Conservation (phyloP, 1,284 basidiomycete species). For the Vanrija humicola region DNA sequence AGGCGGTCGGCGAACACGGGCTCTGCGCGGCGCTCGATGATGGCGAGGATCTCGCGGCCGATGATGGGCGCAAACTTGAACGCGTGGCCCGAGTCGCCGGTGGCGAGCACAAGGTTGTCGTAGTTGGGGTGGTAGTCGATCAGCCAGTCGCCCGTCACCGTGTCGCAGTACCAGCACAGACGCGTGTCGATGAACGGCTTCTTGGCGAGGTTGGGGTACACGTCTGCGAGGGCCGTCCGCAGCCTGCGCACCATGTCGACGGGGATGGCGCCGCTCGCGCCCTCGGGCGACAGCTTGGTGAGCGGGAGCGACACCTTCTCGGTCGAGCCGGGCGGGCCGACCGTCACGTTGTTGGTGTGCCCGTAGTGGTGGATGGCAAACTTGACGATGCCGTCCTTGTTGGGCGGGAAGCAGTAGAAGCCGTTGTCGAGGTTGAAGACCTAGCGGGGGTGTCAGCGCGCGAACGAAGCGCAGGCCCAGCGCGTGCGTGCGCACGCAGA, state of each 20-base stretch:
- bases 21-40: slow-evolving; percentile 60
- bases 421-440: slow-evolving; percentile 48
- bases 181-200: slow-evolving; percentile 45
- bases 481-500: not conserved
- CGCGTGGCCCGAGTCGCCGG: slow-evolving; percentile 52
- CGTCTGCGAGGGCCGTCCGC: slow-evolving; percentile 27
- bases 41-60: slow-evolving; percentile 67
- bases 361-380: slow-evolving; percentile 52
- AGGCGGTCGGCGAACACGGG: slow-evolving; percentile 51
- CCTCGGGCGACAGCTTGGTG: slow-evolving; percentile 45
- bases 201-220: slow-evolving; percentile 45
- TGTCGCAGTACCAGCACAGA: slow-evolving; percentile 50
- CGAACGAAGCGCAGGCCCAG: not conserved
- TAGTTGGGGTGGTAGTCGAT: slow-evolving; percentile 51
- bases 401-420: slow-evolving; percentile 53
- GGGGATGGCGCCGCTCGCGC: slow-evolving; percentile 42
- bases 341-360: slow-evolving; percentile 19
- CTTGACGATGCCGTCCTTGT: slow-evolving; percentile 49
- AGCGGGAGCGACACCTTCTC: slow-evolving; percentile 42
- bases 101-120: slow-evolving; percentile 48
- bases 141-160: slow-evolving; percentile 52
- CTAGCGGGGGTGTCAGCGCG: not conserved
- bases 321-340: slow-evolving; percentile 24
- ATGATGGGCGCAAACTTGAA: slow-evolving; percentile 76
- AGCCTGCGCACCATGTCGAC: slow-evolving; percentile 30